phyloP scores from a whole-genome alignment of 805 yeast species.

The Metschnikowia gelsemii region DNA sequence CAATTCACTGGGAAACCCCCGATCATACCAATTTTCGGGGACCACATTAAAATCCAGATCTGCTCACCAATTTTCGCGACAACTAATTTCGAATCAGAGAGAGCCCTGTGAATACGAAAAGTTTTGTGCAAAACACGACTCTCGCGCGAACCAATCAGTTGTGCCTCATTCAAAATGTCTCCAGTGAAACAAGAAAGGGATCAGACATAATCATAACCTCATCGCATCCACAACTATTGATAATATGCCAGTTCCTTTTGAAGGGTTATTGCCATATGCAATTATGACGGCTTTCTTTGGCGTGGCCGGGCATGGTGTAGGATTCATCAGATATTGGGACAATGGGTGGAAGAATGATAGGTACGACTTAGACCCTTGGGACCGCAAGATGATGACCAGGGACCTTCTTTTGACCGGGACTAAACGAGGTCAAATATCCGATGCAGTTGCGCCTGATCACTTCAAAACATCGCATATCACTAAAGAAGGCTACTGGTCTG shows the following conservation, averaged over 20 bases:
- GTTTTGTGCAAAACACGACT: conserved; percentile 12
- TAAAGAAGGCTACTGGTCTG: conserved; percentile 44
- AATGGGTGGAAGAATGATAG: conserved; percentile 50
- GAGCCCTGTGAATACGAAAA: too few species aligned
- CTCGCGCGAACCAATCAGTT: conserved; percentile 24
- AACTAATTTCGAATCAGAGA: too few species aligned
- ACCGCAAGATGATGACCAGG: conserved; percentile 58
- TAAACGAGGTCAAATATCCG: conserved; percentile 64
- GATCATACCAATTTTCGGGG: too few species aligned
- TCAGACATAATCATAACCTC: too few species aligned
- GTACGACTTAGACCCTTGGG: conserved; percentile 44
- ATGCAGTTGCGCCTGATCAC: conserved; percentile 69
- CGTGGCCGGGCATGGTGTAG: conserved; percentile 46
- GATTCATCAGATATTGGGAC: conserved; percentile 47
- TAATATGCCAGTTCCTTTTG: conserved; percentile 48
- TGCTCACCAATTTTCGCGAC: too few species aligned
- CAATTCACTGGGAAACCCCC: too few species aligned
- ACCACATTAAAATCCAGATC: too few species aligned
- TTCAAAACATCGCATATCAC: conserved; percentile 62
- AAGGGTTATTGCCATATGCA: conserved; percentile 47
- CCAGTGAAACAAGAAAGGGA: not conserved
- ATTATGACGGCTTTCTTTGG: conserved; percentile 47
- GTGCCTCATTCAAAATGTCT: conserved; percentile 7
- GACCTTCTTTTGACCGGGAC: conserved; percentile 77
- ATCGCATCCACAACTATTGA: conserved; percentile 12